Percentiles rank a stretch among this genome's conserved stretches.
Evolutionary conservation across 306 rosid species (phyloP).

Genomic region (Trifolium fragiferum): DNA sequence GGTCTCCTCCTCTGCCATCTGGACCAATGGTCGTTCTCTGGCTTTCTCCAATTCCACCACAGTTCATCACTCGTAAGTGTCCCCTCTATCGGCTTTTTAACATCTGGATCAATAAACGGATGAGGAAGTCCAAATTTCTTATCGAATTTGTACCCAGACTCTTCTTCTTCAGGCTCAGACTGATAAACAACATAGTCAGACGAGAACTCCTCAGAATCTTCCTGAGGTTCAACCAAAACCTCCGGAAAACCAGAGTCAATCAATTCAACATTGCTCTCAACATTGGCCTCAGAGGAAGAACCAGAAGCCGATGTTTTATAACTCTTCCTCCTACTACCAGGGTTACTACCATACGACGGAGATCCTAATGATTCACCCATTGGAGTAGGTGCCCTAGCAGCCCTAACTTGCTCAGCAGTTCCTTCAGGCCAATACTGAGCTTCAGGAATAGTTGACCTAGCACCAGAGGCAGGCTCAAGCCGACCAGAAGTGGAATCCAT

Average conservation of each 20-base stretch:
- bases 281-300: conserved; percentile 46
- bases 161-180: conserved; percentile 72
- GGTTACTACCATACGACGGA: conserved; percentile 84
- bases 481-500: conserved; percentile 91
- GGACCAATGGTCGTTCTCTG: conserved; percentile 93
- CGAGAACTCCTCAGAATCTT: conserved; percentile 59
- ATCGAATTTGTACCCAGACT: conserved; percentile 64
- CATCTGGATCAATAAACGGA: conserved; percentile 78
- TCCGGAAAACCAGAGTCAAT: conserved; percentile 50
- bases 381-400: conserved; percentile 87
- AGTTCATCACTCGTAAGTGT: conserved; percentile 73
- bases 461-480: conserved; percentile 98
- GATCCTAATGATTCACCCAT: conserved; percentile 69
- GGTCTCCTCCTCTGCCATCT: conserved; percentile 98
- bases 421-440: conserved; percentile 97
- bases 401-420: conserved; percentile 80
- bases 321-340: conserved; percentile 96
- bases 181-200: conserved; percentile 86
- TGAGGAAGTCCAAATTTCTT: conserved; percentile 87
- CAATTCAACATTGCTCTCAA: conserved; percentile 46
- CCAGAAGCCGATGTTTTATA: conserved; percentile 52
- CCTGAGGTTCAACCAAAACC: conserved; percentile 54
- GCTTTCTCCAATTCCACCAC: conserved; percentile 98
- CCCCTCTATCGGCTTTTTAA: conserved; percentile 71
- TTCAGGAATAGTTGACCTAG: conserved; percentile 92